phyloP scores from a whole-genome alignment of 2,329 filamentous ascomycete genomes.

The Orbilia oligospora region DNA sequence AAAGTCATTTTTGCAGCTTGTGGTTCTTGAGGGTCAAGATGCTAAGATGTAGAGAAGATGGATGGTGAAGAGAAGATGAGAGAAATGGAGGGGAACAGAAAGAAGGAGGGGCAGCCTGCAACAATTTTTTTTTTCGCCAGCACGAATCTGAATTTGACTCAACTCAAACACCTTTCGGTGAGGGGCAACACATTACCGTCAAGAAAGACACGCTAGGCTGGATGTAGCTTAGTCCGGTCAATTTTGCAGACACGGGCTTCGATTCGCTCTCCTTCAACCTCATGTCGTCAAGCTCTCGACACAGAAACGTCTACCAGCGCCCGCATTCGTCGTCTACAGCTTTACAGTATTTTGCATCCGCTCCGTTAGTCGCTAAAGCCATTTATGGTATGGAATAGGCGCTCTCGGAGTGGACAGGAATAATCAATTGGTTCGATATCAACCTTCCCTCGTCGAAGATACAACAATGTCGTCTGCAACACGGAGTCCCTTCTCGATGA shows the following conservation, averaged over 20 bases:
- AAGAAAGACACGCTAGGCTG: conserved; percentile 25
- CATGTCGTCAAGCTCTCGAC: conserved; percentile 33
- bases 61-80: conserved; percentile 37
- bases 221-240: conserved; percentile 31
- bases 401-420: conserved; percentile 32
- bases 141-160: conserved; percentile 44
- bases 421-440: conserved; percentile 46
- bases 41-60: conserved; percentile 45
- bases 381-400: conserved; percentile 42
- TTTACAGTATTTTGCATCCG: conserved; percentile 8
- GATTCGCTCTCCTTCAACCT: conserved; percentile 42
- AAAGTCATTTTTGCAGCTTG: conserved; percentile 82
- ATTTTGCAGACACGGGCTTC: conserved; percentile 49
- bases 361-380: conserved; percentile 16
- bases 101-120: conserved; percentile 60
- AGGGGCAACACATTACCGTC: conserved; percentile 43
- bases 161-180: conserved; percentile 40
- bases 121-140: conserved; percentile 57
- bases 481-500: conserved; percentile 59
- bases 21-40: conserved; percentile 45
- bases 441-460: conserved; percentile 12
- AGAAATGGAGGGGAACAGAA: conserved; percentile 41
- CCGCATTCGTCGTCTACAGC: conserved; percentile 17
- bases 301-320: conserved; percentile 14
- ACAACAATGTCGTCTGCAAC: conserved; percentile 46